These are phyloP conservation scores for Aspergillus alliaceus DNA, from an alignment of 2,329 filamentous ascomycete species.

Conservation along the genomic window DNA sequence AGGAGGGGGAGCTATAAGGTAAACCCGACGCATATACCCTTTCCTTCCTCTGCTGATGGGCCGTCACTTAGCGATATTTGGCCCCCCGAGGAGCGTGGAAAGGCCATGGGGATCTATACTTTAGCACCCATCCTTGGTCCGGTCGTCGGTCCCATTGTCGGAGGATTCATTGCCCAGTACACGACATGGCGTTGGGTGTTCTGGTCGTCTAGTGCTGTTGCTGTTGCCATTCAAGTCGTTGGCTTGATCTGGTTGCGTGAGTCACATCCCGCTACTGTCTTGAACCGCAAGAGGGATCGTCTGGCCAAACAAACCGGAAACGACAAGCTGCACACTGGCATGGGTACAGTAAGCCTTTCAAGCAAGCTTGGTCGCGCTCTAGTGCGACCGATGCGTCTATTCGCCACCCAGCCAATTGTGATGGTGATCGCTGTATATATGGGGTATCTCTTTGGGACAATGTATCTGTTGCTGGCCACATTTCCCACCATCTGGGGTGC, in stretches of 20 bases:
- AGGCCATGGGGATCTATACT: constrained; percentile 61
- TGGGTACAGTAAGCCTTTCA: not conserved
- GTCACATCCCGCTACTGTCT: constrained; percentile 65
- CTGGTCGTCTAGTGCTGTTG: constrained; percentile 63
- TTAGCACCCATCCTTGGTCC: constrained; percentile 65
- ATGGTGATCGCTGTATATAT: constrained; percentile 55
- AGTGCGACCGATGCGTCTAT: constrained; percentile 56
- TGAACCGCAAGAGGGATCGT: constrained; percentile 54
- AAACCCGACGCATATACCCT: constrained; percentile 11
- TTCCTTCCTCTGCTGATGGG: not conserved
- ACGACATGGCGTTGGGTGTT: constrained; percentile 67
- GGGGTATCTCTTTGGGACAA: constrained; percentile 57
- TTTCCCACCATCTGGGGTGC: constrained; percentile 57
- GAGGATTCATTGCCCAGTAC: constrained; percentile 63
- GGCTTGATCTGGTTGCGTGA: constrained; percentile 64
- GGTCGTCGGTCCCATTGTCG: constrained; percentile 63
- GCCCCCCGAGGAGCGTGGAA: constrained; percentile 60
- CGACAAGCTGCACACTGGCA: constrained; percentile 33
- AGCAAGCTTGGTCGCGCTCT: constrained; percentile 36
- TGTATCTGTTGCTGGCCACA: constrained; percentile 36
- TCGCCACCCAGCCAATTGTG: constrained; percentile 60
- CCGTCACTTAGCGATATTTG: constrained; percentile 54
- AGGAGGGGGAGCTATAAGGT: constrained; percentile 46
- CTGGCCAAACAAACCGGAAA: constrained; percentile 42
- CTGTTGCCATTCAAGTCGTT: constrained; percentile 58